These are phyloP conservation scores for Marasmius oreades DNA, from an alignment of 1,284 basidiomycete genomes.

Conservation along the genomic window DNA sequence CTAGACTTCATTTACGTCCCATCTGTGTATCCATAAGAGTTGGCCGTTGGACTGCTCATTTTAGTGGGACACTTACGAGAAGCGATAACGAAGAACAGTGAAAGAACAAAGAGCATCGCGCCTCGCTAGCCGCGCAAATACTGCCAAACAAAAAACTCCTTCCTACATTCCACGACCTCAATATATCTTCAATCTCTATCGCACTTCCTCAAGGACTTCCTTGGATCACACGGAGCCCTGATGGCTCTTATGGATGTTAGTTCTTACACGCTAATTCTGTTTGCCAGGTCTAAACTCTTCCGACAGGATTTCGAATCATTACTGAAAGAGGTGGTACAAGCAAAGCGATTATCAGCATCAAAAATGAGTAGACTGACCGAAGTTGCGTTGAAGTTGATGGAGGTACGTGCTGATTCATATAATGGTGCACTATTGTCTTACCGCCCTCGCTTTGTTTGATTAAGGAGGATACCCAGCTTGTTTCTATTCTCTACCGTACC, in stretches of 20 bases:
- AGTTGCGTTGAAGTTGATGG: constrained; percentile 68
- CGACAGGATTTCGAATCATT: constrained; percentile 72
- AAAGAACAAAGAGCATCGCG: too few species aligned
- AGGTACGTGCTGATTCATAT: constrained; percentile 43
- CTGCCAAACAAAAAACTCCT: constrained; percentile 8
- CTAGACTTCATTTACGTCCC: neutral
- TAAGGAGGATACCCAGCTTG: constrained; percentile 80
- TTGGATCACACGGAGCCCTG: neutral
- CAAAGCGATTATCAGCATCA: constrained; percentile 79
- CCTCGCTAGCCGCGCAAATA: too few species aligned
- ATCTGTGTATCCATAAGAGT: neutral
- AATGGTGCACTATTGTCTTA: neutral
- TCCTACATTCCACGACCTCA: neutral
- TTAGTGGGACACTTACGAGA: too few species aligned
- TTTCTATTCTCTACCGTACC: constrained; percentile 80
- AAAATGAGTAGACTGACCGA: constrained; percentile 77
- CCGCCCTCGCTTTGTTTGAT: constrained; percentile 2
- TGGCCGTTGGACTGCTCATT: too few species aligned
- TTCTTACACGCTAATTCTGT: constrained; percentile 1
- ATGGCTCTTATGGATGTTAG: constrained; percentile 33
- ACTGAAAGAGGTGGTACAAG: constrained; percentile 74
- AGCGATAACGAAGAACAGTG: too few species aligned
- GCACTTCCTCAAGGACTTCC: neutral
- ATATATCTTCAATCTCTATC: neutral
- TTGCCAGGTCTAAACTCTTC: neutral